Conservation (phyloP, 192 early-diverging fungal genomes). For the Backusella mclennaniae region DNA sequence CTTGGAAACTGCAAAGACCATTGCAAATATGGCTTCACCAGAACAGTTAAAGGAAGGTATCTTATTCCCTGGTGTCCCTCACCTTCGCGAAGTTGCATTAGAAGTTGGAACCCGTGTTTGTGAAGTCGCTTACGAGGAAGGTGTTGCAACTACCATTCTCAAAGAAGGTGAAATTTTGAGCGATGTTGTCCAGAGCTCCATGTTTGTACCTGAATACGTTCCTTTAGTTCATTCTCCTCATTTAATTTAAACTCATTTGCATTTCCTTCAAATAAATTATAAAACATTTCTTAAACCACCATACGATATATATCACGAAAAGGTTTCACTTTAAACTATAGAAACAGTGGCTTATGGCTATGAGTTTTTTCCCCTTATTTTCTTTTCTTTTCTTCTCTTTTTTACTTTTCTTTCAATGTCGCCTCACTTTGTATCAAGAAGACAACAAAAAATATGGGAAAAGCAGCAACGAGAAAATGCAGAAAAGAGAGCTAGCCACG, state of each 20-base stretch:
- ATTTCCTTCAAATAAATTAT: not conserved
- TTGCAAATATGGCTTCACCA: constrained; percentile 50
- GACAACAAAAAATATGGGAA: constrained; percentile 10
- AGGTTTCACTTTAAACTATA: not conserved
- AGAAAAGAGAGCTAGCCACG: not conserved
- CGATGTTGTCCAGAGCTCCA: constrained; percentile 48
- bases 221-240: constrained; percentile 35
- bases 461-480: constrained; percentile 17
- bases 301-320: not conserved
- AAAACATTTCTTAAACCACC: not conserved
- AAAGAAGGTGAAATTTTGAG: constrained; percentile 42
- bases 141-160: constrained; percentile 43
- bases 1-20: constrained; percentile 50
- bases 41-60: constrained; percentile 48
- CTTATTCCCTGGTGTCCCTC: constrained; percentile 49
- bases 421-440: not conserved
- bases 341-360: not conserved
- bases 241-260: constrained; percentile 9
- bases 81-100: constrained; percentile 44
- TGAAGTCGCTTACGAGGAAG: constrained; percentile 52
- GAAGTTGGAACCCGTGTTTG: constrained; percentile 49
- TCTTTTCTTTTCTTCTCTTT: not conserved
- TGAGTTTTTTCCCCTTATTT: not conserved
- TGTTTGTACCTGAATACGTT: constrained; percentile 56
- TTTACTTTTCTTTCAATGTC: not conserved